These are phyloP conservation scores for Dorcoceras hygrometricum DNA, from an alignment of 257 asterid species.

Conservation along the genomic window DNA sequence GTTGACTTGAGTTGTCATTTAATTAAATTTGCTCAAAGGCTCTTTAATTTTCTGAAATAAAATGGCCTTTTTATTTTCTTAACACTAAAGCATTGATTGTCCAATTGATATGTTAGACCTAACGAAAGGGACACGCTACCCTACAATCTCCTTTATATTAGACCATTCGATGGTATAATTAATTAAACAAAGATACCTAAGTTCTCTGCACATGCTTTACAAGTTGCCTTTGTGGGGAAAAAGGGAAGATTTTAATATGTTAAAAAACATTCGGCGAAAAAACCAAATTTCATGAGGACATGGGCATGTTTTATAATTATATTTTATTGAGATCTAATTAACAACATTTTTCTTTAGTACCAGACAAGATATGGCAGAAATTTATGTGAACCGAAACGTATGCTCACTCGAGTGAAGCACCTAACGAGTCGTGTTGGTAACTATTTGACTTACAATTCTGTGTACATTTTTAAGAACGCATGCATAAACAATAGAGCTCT, in stretches of 20 bases:
- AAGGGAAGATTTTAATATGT: slow-evolving; percentile 25
- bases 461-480: neutral
- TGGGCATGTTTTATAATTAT: slow-evolving; percentile 23
- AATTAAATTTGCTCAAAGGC: slow-evolving; percentile 18
- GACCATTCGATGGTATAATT: slow-evolving; percentile 24
- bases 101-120: slow-evolving; percentile 28
- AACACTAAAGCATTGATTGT: slow-evolving; percentile 26
- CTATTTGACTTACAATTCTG: neutral
- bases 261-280: slow-evolving; percentile 15
- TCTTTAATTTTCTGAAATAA: too few relatives aligned
- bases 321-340: slow-evolving; percentile 10
- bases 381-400: slow-evolving; percentile 30
- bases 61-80: too few relatives aligned
- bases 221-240: slow-evolving; percentile 32
- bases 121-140: slow-evolving; percentile 34
- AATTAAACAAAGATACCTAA: slow-evolving; percentile 30
- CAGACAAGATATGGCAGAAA: slow-evolving; percentile 35
- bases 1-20: slow-evolving; percentile 14
- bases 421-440: slow-evolving; percentile 11
- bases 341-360: slow-evolving; percentile 22
- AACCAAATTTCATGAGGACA: slow-evolving; percentile 9
- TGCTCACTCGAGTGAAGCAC: slow-evolving; percentile 30
- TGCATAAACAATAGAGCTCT: too few relatives aligned
- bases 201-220: slow-evolving; percentile 44
- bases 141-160: slow-evolving; percentile 28